phyloP scores from a whole-genome alignment of 2,329 filamentous ascomycete species.

The Fusarium papillatum region DNA sequence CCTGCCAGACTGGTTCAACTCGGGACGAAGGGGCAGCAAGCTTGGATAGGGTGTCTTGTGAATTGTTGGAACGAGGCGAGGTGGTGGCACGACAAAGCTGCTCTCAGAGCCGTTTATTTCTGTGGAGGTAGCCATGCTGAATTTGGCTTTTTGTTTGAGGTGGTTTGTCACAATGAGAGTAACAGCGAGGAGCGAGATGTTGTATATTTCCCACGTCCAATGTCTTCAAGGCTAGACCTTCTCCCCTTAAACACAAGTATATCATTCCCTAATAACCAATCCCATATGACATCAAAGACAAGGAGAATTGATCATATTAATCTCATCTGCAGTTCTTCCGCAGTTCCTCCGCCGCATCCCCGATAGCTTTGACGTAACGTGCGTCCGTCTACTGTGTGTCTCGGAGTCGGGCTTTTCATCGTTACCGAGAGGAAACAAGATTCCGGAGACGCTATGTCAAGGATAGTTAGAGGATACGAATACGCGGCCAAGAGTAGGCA shows the following conservation, averaged over 20 bases:
- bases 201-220: neutral
- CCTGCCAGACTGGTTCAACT: neutral
- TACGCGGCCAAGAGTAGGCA: neutral
- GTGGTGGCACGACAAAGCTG: neutral
- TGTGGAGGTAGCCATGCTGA: neutral
- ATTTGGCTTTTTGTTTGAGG: neutral
- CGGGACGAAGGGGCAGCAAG: neutral
- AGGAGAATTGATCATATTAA: neutral
- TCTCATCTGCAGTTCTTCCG: neutral
- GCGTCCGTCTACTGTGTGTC: neutral
- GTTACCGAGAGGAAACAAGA: neutral
- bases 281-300: neutral
- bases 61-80: neutral
- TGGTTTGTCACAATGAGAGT: too few relatives aligned
- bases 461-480: neutral
- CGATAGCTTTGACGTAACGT: neutral
- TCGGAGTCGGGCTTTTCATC: neutral
- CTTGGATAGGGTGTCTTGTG: neutral
- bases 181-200: too few relatives aligned
- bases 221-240: neutral
- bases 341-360: neutral
- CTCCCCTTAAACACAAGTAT: neutral
- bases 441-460: neutral
- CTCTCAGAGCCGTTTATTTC: neutral
- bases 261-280: neutral